Conservation (phyloP, 2,329 filamentous ascomycete species). For the Sarocladium brachiariae region DNA sequence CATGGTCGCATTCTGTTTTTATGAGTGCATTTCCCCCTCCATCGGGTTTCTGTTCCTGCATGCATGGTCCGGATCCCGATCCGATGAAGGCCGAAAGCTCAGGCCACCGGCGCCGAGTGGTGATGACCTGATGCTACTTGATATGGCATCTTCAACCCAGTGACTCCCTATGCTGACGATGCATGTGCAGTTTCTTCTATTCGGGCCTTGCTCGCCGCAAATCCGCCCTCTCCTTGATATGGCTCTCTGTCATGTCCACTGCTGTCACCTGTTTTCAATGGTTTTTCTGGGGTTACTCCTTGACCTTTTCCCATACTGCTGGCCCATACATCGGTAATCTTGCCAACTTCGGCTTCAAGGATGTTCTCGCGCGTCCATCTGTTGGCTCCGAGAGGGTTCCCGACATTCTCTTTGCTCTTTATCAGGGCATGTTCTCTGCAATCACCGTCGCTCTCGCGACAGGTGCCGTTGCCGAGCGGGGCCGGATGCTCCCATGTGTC, state of each 20-base stretch:
- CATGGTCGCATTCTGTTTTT: background rate
- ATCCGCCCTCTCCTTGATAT: constrained; percentile 82
- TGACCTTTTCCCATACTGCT: constrained; percentile 73
- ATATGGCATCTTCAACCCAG: no score
- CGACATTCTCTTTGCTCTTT: constrained; percentile 78
- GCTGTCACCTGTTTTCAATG: constrained; percentile 84
- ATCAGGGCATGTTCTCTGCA: constrained; percentile 82
- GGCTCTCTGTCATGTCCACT: constrained; percentile 81
- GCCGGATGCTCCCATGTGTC: constrained; percentile 80
- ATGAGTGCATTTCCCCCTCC: background rate
- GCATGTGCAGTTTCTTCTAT: constrained; percentile 68
- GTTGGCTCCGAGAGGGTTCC: constrained; percentile 68
- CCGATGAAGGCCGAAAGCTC: background rate
- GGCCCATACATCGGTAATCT: constrained; percentile 72
- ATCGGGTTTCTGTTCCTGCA: background rate
- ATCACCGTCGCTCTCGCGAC: constrained; percentile 82
- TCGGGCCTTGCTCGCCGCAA: constrained; percentile 83
- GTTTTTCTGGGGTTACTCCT: constrained; percentile 89
- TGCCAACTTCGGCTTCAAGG: constrained; percentile 69
- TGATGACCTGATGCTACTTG: no score
- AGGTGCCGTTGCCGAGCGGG: constrained; percentile 79
- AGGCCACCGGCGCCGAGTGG: no score
- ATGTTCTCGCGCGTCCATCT: constrained; percentile 69
- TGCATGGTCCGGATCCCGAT: background rate
- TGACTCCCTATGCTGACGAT: constrained; percentile 5